Evolutionary conservation across 75 land plant genomes (phyloP), one percentile per base, ranked within the genome.

Genomic region (Cupressus sempervirens): DNA sequence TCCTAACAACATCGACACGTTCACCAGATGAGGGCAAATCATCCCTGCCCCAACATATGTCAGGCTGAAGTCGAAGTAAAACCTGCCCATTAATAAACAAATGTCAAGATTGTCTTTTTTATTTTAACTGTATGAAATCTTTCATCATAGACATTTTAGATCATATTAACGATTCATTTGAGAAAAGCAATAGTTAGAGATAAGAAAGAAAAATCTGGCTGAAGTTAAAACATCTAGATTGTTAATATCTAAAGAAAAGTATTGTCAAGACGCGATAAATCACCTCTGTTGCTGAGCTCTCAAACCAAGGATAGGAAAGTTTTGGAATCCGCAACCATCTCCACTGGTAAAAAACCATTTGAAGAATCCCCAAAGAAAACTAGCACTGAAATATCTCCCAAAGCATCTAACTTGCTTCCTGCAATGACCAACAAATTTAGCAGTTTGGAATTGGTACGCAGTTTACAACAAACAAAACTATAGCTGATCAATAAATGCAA

Each of bases 261-360:
- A 34, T 32, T 16, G 26, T 52, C 4, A 16, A 34, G 67, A 62
- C 8, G 18, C 14, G 40, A 32, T 8, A 18, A 53, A 15, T 84
- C 82, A 88, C 91, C 86, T 88, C 29, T 88, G 54, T 34, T 76
- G 38, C 88, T 87, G 93, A 68, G 99, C 99, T 90, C 90, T 77
- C 83, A 97, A n/a, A 29, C 99, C 99, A 81, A 97, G 90, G 4
- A 94, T 88, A 5, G 99, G 99, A 87, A 97, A 97, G 38, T 94
- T 88, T 12, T 58, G 81, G 50, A 97, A 97, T 12, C 99, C 99
- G 87, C 99, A 97, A 20, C 68, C 36, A 14, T 89, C 90, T 86
- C 93, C 93, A 3, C 97, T 94, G 38, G 93, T 85, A 83, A 87
- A 95, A 84, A 97, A 94, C 99, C 99, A 97, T 83, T 97, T 92